Evolutionary conservation across 1,139 yeast species (phyloP), one percentile per base, ranked within the genome.

Genomic region (Tardiomyces blankii): DNA sequence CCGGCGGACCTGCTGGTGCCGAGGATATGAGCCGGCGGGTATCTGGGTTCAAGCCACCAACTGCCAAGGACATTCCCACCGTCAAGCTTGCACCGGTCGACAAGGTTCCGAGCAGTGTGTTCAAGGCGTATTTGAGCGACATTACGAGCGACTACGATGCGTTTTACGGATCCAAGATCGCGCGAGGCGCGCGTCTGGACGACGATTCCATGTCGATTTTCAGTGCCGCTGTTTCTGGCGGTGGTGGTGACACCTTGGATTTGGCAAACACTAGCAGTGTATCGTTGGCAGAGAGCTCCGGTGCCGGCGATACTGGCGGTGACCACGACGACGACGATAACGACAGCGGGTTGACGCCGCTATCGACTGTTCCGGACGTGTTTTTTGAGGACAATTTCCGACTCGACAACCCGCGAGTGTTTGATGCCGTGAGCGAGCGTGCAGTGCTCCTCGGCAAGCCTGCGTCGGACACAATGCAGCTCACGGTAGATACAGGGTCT

Each of bases 371-470:
- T 2, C 97, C 98, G 0, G 64, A 66, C 3, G 77, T 86, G 1
- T 93, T 77, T 57, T 78, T 82, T 50, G 77, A 75, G 38, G 69
- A 75, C 5, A 75, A 80, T 44, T 91, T 91, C 64, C 73, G 87
- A 52, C 70, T 91, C 39, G 96, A 91, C 58, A 88, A 93, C 60
- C 96, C 96, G 3, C 71, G 96, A 48, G 73, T 82, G 1, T 91
- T 91, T 63, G 79, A 79, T 50, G 70, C 76, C 48, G 95, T 89
- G 1, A 73, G 84, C 33, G 85, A 78, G 46, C 72, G 74, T 43
- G 62, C 75, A 3, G 67, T 70, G 13, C 66, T 77, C 23, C 47
- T 51, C 14, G 49, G 46, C 21, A 40, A 45, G 25, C 44, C 32
- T 11, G 40, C 19, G 18, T 25, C 42, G 32, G 39, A 19, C 11